These are phyloP conservation scores for Cydonia oblonga DNA, from an alignment of 331 rosid species.

Conservation along the genomic window DNA sequence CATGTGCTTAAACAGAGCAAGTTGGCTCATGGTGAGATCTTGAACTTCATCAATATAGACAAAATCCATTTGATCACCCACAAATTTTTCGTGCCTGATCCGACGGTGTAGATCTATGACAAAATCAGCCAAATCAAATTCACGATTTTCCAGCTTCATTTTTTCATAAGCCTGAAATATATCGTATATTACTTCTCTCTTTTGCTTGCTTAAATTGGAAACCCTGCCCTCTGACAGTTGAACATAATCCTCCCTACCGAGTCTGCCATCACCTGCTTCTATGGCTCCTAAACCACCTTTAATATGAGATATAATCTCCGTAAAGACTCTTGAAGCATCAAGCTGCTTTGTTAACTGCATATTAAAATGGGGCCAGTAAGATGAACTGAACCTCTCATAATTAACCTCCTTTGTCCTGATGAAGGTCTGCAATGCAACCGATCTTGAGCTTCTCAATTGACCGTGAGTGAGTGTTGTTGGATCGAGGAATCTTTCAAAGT, in stretches of 20 bases:
- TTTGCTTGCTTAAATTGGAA: conserved; percentile 26
- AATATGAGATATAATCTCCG: conserved; percentile 58
- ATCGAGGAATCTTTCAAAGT: conserved; percentile 40
- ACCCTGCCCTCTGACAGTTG: conserved; percentile 24
- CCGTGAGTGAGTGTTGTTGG: no score
- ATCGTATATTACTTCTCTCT: conserved; percentile 39
- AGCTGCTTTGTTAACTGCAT: conserved; percentile 34
- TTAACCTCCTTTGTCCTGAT: conserved; percentile 51
- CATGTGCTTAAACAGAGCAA: no score
- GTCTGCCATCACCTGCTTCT: conserved; percentile 30
- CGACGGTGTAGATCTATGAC: no score
- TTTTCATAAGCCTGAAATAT: conserved; percentile 49
- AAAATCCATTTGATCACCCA: no score
- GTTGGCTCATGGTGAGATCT: no score
- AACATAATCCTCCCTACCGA: conserved; percentile 37
- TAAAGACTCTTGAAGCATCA: conserved; percentile 46
- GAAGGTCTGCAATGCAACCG: conserved; percentile 34
- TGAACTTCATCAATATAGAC: no score
- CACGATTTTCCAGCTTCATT: background rate
- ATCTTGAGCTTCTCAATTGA: conserved; percentile 7
- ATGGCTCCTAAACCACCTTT: conserved; percentile 42
- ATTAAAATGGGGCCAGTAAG: conserved; percentile 66
- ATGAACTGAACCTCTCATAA: conserved; percentile 44
- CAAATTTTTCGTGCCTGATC: no score
- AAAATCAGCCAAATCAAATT: no score